Conservation (phyloP, 441 rosid genomes). For the Geranium incanum region DNA sequence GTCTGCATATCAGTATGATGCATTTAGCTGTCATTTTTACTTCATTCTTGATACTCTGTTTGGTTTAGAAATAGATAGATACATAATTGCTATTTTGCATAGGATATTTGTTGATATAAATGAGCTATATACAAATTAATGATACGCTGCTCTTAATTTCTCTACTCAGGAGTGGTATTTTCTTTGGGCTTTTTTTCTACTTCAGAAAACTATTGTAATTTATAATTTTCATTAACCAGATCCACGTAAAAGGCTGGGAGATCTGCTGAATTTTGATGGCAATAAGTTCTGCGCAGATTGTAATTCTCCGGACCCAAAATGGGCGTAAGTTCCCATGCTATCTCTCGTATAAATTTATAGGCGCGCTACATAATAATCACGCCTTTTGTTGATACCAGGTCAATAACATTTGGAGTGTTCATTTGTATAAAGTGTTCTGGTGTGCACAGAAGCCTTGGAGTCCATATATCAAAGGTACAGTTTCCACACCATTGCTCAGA, state of each 20-base stretch:
- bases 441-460: slow-evolving; percentile 94
- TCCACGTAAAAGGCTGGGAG: slow-evolving; percentile 54
- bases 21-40: neutral
- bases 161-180: neutral
- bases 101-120: neutral
- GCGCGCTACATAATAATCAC: slow-evolving; percentile 12
- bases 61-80: no score
- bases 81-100: no score
- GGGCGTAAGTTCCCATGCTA: slow-evolving; percentile 66
- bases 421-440: slow-evolving; percentile 98
- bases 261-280: slow-evolving; percentile 42
- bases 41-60: no score
- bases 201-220: neutral
- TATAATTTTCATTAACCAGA: slow-evolving; percentile 33
- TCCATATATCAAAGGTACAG: slow-evolving; percentile 81
- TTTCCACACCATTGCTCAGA: slow-evolving; percentile 7
- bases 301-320: slow-evolving; percentile 88
- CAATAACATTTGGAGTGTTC: slow-evolving; percentile 67
- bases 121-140: neutral
- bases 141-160: neutral
- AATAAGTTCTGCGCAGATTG: slow-evolving; percentile 86
- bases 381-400: slow-evolving; percentile 42
- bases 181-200: neutral
- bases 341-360: neutral
- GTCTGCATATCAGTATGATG: neutral